A percentile compares a stretch with the other conserved stretches of the same genome.
phyloP scores from a whole-genome alignment of 176 grass and related monocot species.

The Oropetium thomaeum region DNA sequence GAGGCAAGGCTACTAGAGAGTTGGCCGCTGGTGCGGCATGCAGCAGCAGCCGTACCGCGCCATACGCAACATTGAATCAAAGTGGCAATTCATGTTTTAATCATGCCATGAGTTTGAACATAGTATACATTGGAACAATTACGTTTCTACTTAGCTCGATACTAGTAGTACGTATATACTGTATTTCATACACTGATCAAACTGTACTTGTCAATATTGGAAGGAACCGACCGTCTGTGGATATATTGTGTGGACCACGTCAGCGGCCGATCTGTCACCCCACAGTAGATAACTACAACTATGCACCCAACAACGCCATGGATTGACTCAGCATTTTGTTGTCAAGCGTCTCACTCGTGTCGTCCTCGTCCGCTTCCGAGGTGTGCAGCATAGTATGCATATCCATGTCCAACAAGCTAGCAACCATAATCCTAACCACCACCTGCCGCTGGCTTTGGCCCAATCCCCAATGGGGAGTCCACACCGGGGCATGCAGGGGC shows the following conservation, averaged over 20 bases:
- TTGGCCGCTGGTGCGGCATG: background rate
- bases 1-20: background rate
- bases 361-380: background rate
- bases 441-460: background rate
- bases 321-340: background rate
- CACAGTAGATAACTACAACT: background rate
- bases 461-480: conserved; percentile 23
- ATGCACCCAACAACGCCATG: background rate
- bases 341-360: background rate
- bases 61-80: background rate
- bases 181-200: too few species aligned
- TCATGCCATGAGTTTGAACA: too few species aligned
- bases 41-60: background rate
- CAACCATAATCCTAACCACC: background rate
- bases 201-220: too few species aligned
- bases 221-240: background rate
- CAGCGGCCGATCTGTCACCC: background rate
- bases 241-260: background rate
- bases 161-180: too few species aligned
- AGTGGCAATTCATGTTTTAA: background rate
- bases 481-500: conserved; percentile 14
- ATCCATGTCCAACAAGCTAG: background rate
- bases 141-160: too few species aligned
- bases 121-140: too few species aligned
- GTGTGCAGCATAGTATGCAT: too few species aligned